These are phyloP conservation scores for Tulasnella sp. DNA, from an alignment of 768 basidiomycete species.

Conservation along the genomic window DNA sequence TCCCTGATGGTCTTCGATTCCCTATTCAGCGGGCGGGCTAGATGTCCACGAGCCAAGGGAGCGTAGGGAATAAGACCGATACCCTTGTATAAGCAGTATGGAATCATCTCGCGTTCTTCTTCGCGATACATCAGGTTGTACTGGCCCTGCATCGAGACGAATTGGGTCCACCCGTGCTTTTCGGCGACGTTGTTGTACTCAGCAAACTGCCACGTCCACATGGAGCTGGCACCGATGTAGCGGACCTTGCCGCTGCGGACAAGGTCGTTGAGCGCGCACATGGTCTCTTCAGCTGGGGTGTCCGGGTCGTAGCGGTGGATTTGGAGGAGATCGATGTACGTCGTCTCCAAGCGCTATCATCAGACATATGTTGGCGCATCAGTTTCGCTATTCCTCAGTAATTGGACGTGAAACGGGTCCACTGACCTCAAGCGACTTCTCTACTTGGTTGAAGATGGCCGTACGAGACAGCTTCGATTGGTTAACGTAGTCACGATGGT, in stretches of 20 bases:
- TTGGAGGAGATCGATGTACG: conserved; percentile 17
- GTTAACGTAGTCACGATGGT: neutral
- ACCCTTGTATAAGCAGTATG: conserved; percentile 11
- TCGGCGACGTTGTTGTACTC: conserved; percentile 16
- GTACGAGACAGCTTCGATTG: neutral
- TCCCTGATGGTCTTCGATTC: no score
- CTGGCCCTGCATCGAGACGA: neutral
- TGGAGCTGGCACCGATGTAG: conserved; percentile 15
- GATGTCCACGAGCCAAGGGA: conserved; percentile 19
- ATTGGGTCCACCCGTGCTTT: neutral
- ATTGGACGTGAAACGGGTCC: no score
- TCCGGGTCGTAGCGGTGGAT: conserved; percentile 15
- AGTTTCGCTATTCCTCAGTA: no score
- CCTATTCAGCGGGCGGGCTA: neutral
- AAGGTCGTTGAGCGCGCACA: conserved; percentile 16
- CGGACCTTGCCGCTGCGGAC: conserved; percentile 13
- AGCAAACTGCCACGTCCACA: conserved; percentile 4
- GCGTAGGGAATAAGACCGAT: conserved; percentile 24
- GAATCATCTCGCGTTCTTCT: conserved; percentile 4
- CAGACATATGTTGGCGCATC: no score
- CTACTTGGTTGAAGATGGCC: neutral
- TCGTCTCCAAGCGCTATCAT: conserved; percentile 1
- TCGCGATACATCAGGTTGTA: neutral
- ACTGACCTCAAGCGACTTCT: no score
- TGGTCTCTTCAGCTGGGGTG: conserved; percentile 14